Evolutionary conservation across 228 moss, liverwort and hornwort genomes (phyloP), one percentile per base, ranked within the genome.

Genomic region (Sphagnum magellanicum): DNA sequence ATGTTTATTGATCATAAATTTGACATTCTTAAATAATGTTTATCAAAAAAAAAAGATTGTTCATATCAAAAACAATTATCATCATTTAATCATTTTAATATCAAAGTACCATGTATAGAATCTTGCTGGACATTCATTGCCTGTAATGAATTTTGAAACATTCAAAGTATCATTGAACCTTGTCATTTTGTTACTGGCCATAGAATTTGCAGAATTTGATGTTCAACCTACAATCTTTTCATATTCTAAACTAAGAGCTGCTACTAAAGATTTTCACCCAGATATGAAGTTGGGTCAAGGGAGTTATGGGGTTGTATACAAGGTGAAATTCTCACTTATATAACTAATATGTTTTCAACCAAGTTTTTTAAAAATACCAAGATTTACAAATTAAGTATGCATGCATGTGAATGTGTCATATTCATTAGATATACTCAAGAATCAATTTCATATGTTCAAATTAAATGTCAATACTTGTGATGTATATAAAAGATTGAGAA

Each of bases 291-390:
- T 90, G 53, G 90, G 90, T 17, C 76, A 86, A 68, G 90, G 90
- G 49, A 81, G 83, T 15, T 90, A 85, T 50, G 90, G 90, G 60
- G 88, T 83, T 10, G 90, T 90, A 63, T 90, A 79, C 69, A 90
- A 88, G 88, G 90, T 90, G 60, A 68, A 59, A 60, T 14, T 3
- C 15, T 51, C 52, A 48, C 11, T n/a, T 60, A 50, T 14, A 14
- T 32, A 32, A 32, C 3, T 32, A 32, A 3, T 32, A 32, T 32
- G 13, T 53, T 11, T 74, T 11, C 16, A 16, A 61, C 4, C 12
- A 6, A 10, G 1, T 11, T 11, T 13, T 61, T 61, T 13, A 1
- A 1, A 5, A 6, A 10, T 1, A 13, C 16, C 16, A 11, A 13
- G 16, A 13, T 6, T 11, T 6, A 11, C 4, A 6, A 61, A 13